Percentiles rank a stretch among this genome's conserved stretches.
Conservation (phyloP, 768 basidiomycete species). For the Austroboletus festivus region DNA sequence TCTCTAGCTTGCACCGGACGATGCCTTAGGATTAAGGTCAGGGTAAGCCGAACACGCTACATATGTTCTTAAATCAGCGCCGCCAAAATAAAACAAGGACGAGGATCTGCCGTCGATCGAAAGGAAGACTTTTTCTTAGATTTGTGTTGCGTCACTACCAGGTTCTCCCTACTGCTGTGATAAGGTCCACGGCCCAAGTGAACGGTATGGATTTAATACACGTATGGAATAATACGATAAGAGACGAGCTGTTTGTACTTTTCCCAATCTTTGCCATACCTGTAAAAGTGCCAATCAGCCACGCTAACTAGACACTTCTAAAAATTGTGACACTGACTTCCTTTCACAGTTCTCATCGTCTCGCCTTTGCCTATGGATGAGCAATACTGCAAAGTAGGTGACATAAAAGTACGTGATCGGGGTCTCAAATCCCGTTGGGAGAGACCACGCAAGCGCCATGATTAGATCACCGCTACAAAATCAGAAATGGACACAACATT, state of each 20-base stretch:
- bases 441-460: slow-evolving; percentile 91
- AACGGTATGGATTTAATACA: too few species aligned
- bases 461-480: slow-evolving; percentile 70
- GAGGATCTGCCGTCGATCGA: too few species aligned
- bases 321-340: slow-evolving; percentile 57
- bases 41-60: too few species aligned
- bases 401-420: slow-evolving; percentile 97
- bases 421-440: slow-evolving; percentile 87
- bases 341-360: slow-evolving; percentile 90
- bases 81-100: too few species aligned
- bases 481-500: background rate
- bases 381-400: slow-evolving; percentile 81
- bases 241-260: slow-evolving; percentile 85
- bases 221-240: slow-evolving; percentile 80
- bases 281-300: slow-evolving; percentile 26
- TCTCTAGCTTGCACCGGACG: too few species aligned
- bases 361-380: slow-evolving; percentile 84
- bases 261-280: slow-evolving; percentile 93
- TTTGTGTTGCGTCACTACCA: background rate
- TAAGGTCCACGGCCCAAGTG: too few species aligned
- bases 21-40: too few species aligned
- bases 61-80: too few species aligned
- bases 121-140: too few species aligned
- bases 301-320: background rate
- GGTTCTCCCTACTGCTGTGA: background rate